Conservation (phyloP, 2,329 filamentous ascomycete genomes). For the Coniochaeta pulveracea region DNA sequence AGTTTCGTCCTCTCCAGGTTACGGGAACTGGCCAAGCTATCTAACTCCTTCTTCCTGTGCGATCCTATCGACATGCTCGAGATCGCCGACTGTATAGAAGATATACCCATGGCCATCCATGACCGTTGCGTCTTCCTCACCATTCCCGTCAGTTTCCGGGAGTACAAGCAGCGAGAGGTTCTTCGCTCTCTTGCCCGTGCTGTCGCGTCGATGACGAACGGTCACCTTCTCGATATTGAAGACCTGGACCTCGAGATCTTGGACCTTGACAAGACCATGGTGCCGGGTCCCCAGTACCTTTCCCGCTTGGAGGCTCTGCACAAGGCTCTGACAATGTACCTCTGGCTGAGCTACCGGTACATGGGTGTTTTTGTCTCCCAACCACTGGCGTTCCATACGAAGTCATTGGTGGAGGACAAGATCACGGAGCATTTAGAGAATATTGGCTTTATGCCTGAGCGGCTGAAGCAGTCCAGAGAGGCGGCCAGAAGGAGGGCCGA, state of each 20-base stretch:
- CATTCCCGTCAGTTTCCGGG: conserved; percentile 52
- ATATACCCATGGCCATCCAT: conserved; percentile 53
- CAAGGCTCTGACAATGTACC: conserved; percentile 70
- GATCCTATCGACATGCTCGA: conserved; percentile 48
- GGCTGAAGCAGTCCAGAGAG: conserved; percentile 20
- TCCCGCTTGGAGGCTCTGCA: conserved; percentile 65
- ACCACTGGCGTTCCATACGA: conserved; percentile 66
- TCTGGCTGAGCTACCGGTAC: conserved; percentile 90
- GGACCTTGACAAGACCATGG: conserved; percentile 43
- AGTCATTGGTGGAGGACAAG: conserved; percentile 62
- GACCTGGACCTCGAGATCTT: conserved; percentile 64
- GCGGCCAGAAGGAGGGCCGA: conserved; percentile 8
- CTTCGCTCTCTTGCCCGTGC: conserved; percentile 55
- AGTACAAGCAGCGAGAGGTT: conserved; percentile 32
- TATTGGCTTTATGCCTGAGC: conserved; percentile 35
- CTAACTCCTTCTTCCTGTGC: conserved; percentile 61
- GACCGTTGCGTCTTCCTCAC: conserved; percentile 70
- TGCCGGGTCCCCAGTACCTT: conserved; percentile 44
- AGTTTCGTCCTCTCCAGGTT: conserved; percentile 72
- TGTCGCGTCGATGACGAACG: conserved; percentile 56
- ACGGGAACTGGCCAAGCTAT: conserved; percentile 53
- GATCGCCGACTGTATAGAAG: conserved; percentile 66
- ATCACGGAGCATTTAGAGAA: conserved; percentile 54
- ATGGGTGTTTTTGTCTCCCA: conserved; percentile 68
- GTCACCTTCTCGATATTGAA: conserved; percentile 59